phyloP scores from a whole-genome alignment of 208 protist genomes.

The Crithidia sp. region DNA sequence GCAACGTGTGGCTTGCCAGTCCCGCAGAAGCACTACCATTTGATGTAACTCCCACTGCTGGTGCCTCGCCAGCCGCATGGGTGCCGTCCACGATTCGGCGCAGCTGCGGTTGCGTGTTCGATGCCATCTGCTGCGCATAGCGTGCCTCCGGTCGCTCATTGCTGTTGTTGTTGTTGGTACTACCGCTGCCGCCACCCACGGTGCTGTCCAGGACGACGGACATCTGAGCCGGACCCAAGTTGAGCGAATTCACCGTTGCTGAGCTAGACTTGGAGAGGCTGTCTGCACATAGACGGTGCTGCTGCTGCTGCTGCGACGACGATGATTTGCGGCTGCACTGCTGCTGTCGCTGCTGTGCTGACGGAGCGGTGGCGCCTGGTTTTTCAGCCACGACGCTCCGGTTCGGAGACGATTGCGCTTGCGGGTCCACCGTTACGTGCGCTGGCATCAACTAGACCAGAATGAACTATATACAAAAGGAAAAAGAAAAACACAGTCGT shows the following conservation, averaged over 20 bases:
- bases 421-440: background rate
- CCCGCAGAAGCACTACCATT: no score
- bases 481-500: background rate
- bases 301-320: background rate
- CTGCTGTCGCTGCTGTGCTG: background rate
- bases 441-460: background rate
- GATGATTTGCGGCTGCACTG: background rate
- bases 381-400: background rate
- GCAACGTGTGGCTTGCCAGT: no score
- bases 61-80: background rate
- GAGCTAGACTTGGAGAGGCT: constrained; percentile 3
- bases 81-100: background rate
- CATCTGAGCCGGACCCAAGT: background rate
- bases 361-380: background rate
- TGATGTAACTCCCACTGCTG: background rate
- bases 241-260: background rate
- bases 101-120: background rate
- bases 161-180: background rate
- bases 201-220: background rate
- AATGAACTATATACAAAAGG: background rate
- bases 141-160: background rate
- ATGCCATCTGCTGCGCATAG: background rate
- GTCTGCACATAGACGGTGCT: constrained; percentile 4
- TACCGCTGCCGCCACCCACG: background rate
- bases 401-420: background rate